phyloP scores from a whole-genome alignment of 768 basidiomycete species.

The Infundibulicybe gibba region DNA sequence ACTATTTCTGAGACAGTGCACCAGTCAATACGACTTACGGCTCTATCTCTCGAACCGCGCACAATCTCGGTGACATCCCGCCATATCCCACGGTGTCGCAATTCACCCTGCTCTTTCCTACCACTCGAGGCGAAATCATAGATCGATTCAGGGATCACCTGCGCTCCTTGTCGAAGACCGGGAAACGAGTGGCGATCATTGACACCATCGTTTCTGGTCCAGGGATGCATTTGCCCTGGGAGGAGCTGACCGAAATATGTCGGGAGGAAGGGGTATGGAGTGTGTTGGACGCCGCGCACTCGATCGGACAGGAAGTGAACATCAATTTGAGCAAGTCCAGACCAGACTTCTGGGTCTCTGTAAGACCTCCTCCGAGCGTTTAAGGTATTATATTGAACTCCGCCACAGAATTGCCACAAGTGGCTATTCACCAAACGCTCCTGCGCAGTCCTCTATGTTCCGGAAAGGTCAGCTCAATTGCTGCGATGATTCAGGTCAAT shows the following conservation, averaged over 20 bases:
- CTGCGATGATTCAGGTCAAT: neutral
- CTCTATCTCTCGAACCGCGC: constrained; percentile 43
- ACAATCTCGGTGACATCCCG: constrained; percentile 48
- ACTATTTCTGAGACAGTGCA: neutral
- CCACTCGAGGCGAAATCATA: constrained; percentile 51
- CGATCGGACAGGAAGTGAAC: constrained; percentile 65
- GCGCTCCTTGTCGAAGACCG: constrained; percentile 13
- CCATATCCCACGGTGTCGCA: constrained; percentile 43
- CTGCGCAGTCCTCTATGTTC: constrained; percentile 46
- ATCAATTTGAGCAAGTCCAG: constrained; percentile 50
- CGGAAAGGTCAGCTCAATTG: constrained; percentile 16
- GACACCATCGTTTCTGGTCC: constrained; percentile 62
- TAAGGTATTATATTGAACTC: neutral
- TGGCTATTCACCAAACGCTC: constrained; percentile 63
- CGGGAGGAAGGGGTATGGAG: constrained; percentile 57
- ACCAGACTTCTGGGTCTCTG: constrained; percentile 77
- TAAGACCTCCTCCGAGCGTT: constrained; percentile 24
- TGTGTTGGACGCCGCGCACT: constrained; percentile 75
- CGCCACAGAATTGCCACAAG: constrained; percentile 64
- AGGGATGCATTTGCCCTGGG: constrained; percentile 66
- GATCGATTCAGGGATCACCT: constrained; percentile 36
- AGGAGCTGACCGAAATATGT: constrained; percentile 63
- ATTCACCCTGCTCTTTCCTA: constrained; percentile 45
- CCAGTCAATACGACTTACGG: constrained; percentile 36
- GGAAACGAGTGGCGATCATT: constrained; percentile 59